Conservation (phyloP, 257 asterid genomes). For the Striga asiatica region DNA sequence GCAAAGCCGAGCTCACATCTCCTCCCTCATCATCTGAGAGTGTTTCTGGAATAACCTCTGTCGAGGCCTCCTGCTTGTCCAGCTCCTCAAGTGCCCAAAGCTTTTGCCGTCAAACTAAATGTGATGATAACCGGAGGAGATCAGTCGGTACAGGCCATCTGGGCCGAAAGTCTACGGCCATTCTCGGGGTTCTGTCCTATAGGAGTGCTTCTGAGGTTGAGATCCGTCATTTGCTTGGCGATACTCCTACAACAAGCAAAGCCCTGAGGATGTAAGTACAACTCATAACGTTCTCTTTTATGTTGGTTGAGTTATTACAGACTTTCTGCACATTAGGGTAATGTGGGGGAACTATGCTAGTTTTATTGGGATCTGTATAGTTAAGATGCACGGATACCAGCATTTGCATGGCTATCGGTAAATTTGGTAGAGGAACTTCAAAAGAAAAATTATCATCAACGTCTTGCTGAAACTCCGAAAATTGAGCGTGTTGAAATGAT, state of each 20-base stretch:
- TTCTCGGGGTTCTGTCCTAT: conserved; percentile 43
- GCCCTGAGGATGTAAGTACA: conserved; percentile 77
- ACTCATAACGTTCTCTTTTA: conserved; percentile 5
- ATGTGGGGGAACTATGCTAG: too few relatives aligned
- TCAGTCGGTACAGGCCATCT: conserved; percentile 38
- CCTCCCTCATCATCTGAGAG: conserved; percentile 31
- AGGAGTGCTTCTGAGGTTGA: conserved; percentile 75
- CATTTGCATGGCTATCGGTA: too few relatives aligned
- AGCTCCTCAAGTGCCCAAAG: conserved; percentile 37
- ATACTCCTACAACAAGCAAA: conserved; percentile 98
- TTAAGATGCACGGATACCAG: too few relatives aligned
- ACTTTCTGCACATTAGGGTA: too few relatives aligned
- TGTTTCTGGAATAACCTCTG: conserved; percentile 33
- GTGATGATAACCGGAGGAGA: conserved; percentile 24
- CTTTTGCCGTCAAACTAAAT: conserved; percentile 7
- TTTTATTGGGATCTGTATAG: too few relatives aligned
- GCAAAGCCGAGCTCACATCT: conserved; percentile 16
- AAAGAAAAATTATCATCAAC: too few relatives aligned
- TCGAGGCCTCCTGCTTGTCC: conserved; percentile 43
- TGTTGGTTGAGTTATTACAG: too few relatives aligned
- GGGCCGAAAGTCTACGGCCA: conserved; percentile 61
- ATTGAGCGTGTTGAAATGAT: too few relatives aligned
- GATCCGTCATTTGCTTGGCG: conserved; percentile 83
- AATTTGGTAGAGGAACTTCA: too few relatives aligned
- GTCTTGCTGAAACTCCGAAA: too few relatives aligned